A percentile compares a stretch with the other conserved stretches of the same genome.
These are phyloP conservation scores for Vitis hybrid DNA, from an alignment of 177 flowering plant genomes.

Conservation along the genomic window DNA sequence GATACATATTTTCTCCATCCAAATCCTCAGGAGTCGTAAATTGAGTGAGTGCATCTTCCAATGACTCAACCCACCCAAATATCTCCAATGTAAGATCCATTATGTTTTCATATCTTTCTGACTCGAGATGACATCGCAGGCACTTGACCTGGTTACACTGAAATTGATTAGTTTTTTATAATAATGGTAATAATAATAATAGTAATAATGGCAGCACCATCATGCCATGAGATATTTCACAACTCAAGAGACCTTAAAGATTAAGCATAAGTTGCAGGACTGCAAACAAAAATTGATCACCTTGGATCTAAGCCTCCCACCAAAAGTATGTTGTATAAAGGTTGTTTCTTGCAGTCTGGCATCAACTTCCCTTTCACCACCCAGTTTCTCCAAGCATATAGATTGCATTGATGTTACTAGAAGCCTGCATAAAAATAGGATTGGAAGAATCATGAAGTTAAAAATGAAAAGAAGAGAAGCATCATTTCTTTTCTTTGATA, in stretches of 20 bases:
- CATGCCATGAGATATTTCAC: neutral
- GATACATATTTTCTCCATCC: constrained; percentile 93
- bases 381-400: constrained; percentile 67
- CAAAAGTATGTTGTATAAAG: constrained; percentile 80
- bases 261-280: neutral
- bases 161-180: neutral
- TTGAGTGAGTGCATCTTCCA: constrained; percentile 86
- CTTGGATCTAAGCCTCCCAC: constrained; percentile 81
- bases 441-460: neutral
- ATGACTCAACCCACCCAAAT: constrained; percentile 72
- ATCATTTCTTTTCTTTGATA: neutral
- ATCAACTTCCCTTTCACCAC: constrained; percentile 63
- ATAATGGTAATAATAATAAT: neutral
- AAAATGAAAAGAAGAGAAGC: neutral
- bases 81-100: constrained; percentile 95
- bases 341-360: constrained; percentile 79
- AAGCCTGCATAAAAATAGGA: constrained; percentile 43
- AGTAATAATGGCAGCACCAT: neutral
- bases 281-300: constrained; percentile 28
- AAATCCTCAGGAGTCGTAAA: constrained; percentile 79
- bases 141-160: constrained; percentile 65
- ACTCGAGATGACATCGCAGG: constrained; percentile 69
- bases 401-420: constrained; percentile 88
- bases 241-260: no score
- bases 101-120: constrained; percentile 75